Percentiles rank a stretch among this genome's conserved stretches.
Evolutionary conservation across 2,329 filamentous ascomycete genomes (phyloP).

Genomic region (Coleophoma cylindrospora): DNA sequence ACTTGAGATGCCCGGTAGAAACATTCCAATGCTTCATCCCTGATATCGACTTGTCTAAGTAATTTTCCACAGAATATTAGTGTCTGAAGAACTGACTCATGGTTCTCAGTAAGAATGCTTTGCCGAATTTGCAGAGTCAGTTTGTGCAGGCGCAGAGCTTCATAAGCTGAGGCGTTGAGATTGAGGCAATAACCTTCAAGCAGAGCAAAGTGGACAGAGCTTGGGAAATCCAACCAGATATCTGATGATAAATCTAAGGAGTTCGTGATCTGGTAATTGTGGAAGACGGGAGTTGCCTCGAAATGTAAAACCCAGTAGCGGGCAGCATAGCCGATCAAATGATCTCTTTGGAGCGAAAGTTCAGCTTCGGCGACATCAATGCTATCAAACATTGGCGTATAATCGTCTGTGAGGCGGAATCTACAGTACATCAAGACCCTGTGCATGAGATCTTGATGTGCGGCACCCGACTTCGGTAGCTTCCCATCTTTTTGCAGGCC

Average conservation of each 20-base stretch:
- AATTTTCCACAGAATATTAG: not conserved
- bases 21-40: not conserved
- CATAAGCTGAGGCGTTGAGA: not conserved
- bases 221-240: not conserved
- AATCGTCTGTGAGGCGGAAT: not conserved
- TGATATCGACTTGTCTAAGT: not conserved
- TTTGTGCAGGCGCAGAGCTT: not conserved
- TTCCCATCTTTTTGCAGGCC: not conserved
- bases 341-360: not conserved
- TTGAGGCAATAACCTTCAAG: not conserved
- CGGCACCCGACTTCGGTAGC: not conserved
- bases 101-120: not conserved
- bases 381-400: not conserved
- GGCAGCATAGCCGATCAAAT: not conserved
- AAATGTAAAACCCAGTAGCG: not conserved
- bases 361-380: not conserved
- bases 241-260: not conserved
- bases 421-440: not conserved
- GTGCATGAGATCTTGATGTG: not conserved
- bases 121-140: constrained; percentile 1
- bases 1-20: not conserved
- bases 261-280: not conserved
- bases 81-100: not conserved
- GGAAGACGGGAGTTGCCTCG: not conserved
- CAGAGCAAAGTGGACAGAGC: not conserved